Conservation (phyloP, 371 early-diverging fungal genomes). For the Actinomortierella wolfii region DNA sequence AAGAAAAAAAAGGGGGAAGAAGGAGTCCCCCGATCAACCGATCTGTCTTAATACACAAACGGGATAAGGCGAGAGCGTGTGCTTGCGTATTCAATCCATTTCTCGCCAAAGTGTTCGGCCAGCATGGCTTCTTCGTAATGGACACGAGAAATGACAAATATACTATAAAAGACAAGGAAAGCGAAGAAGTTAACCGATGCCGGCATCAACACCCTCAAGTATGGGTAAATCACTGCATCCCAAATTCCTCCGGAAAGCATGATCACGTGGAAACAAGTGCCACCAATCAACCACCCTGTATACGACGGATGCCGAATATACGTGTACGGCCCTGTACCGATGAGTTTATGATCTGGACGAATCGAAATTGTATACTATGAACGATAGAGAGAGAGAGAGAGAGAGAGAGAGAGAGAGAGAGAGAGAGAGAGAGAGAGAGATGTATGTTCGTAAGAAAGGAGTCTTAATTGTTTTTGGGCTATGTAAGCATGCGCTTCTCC, state of each 20-base stretch:
- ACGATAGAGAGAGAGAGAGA: too few species aligned
- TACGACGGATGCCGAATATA: conserved; percentile 28
- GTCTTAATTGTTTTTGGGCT: neutral
- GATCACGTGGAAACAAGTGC: neutral
- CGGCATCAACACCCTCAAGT: too few species aligned
- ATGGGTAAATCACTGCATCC: neutral
- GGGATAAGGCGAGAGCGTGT: conserved; percentile 7
- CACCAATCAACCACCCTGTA: conserved; percentile 4
- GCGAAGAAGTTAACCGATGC: too few species aligned
- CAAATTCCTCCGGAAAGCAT: conserved; percentile 13
- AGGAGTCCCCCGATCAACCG: too few species aligned
- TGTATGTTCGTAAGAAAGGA: neutral
- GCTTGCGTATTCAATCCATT: conserved; percentile 7
- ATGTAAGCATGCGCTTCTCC: neutral
- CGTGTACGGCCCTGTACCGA: conserved; percentile 10
- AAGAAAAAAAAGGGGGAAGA: too few species aligned
- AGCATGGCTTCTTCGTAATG: conserved; percentile 5
- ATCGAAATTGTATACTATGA: conserved; percentile 14
- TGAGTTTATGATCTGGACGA: conserved; percentile 12
- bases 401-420: neutral
- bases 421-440: neutral
- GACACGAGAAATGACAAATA: neutral
- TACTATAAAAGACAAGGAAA: too few species aligned
- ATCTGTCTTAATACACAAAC: conserved; percentile 6
- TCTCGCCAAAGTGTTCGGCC: conserved; percentile 1